Evolutionary conservation across 768 basidiomycete genomes (phyloP).

Genomic region (Mycena indigotica): DNA sequence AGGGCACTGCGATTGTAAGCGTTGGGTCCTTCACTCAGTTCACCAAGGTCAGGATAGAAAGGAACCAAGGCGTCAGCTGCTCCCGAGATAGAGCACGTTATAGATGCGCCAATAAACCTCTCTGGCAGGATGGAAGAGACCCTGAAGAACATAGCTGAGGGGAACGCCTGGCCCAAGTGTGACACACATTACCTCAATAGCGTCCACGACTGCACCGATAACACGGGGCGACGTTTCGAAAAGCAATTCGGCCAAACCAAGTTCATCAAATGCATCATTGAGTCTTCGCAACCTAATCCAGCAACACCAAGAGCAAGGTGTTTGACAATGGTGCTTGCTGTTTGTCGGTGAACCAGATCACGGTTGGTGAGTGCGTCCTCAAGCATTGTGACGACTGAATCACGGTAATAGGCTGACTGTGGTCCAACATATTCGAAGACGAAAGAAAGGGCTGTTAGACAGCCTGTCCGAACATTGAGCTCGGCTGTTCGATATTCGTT

Average conservation of each 20-base stretch:
- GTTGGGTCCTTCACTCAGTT: conserved; percentile 45
- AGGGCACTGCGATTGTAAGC: background rate
- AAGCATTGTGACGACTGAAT: conserved; percentile 94
- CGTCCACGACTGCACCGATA: conserved; percentile 96
- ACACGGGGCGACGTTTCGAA: conserved; percentile 98
- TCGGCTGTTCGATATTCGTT: conserved; percentile 99
- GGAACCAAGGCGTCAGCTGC: conserved; percentile 87
- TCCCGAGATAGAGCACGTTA: conserved; percentile 89
- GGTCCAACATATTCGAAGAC: conserved; percentile 99
- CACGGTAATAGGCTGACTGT: conserved; percentile 93
- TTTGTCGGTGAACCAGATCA: conserved; percentile 97
- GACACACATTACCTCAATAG: conserved; percentile 97
- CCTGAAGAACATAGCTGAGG: conserved; percentile 89
- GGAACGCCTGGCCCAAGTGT: conserved; percentile 92
- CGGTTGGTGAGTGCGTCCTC: conserved; percentile 98
- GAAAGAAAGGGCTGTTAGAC: conserved; percentile 96
- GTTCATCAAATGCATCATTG: conserved; percentile 96
- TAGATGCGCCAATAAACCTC: conserved; percentile 98
- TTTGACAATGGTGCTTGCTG: conserved; percentile 97
- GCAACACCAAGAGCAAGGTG: conserved; percentile 96
- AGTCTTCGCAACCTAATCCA: conserved; percentile 96
- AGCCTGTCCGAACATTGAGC: conserved; percentile 97
- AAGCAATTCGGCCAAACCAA: conserved; percentile 99
- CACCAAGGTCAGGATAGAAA: too few relatives aligned
- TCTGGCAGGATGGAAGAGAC: conserved; percentile 94